phyloP scores from a whole-genome alignment of 768 basidiomycete species.

The Pulveroboletus sp. region DNA sequence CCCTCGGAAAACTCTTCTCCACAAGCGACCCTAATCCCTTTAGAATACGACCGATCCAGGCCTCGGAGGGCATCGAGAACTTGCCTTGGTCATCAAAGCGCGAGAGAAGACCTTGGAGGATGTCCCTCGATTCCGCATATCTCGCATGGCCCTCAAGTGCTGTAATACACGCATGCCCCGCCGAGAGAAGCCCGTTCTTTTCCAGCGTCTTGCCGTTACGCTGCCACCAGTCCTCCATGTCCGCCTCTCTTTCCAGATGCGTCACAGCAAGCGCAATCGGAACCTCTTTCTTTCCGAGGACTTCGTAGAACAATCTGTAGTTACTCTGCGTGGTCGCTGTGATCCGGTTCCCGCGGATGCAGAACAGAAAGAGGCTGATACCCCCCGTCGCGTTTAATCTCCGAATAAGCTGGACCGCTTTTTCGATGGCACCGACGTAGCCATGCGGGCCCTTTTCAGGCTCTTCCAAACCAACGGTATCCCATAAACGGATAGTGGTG shows the following conservation, averaged over 20 bases:
- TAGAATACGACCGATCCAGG: slow-evolving; percentile 24
- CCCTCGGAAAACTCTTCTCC: slow-evolving; percentile 18
- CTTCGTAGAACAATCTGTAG: slow-evolving; percentile 23
- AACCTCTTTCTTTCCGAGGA: slow-evolving; percentile 32
- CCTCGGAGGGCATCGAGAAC: slow-evolving; percentile 29
- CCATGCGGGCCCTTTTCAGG: slow-evolving; percentile 17
- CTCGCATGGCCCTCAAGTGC: slow-evolving; percentile 24
- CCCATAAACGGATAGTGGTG: slow-evolving; percentile 27
- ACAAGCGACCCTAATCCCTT: slow-evolving; percentile 21
- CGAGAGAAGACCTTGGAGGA: slow-evolving; percentile 18
- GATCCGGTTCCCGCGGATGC: slow-evolving; percentile 38
- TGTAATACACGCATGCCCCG: slow-evolving; percentile 33
- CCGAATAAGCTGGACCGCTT: slow-evolving; percentile 33
- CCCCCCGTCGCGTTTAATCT: slow-evolving; percentile 31
- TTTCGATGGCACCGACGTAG: slow-evolving; percentile 27
- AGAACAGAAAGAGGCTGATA: slow-evolving; percentile 39
- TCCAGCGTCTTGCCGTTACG: slow-evolving; percentile 22
- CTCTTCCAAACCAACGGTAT: slow-evolving; percentile 34
- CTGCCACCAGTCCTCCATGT: slow-evolving; percentile 35
- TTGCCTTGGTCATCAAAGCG: slow-evolving; percentile 26
- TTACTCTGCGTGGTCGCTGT: slow-evolving; percentile 25
- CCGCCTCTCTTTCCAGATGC: slow-evolving; percentile 34
- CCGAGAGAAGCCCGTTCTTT: slow-evolving; percentile 18
- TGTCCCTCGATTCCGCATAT: slow-evolving; percentile 29
- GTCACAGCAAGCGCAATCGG: slow-evolving; percentile 40